phyloP scores from a whole-genome alignment of 208 protist species.

The Trypanosomatidae sp. region DNA sequence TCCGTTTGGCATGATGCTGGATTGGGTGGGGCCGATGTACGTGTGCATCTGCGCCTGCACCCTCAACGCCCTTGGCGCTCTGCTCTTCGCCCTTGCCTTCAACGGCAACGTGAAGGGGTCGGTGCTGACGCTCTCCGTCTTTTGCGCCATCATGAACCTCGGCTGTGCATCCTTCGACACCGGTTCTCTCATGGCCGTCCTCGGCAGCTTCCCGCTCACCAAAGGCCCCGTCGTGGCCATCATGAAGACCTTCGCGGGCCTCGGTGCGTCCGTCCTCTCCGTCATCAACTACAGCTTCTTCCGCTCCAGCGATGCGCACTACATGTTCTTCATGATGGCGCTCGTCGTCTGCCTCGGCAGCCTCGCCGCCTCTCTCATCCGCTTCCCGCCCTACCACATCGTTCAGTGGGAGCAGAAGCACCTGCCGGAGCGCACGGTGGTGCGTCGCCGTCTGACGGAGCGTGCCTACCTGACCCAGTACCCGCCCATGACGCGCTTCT shows the following conservation, averaged over 20 bases:
- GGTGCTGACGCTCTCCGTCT: conserved; percentile 42
- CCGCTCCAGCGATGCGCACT: conserved; percentile 37
- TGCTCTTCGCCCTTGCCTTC: conserved; percentile 63
- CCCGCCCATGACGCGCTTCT: conserved; percentile 45
- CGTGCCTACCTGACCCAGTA: conserved; percentile 59
- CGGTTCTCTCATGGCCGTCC: conserved; percentile 66
- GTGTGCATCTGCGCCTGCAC: conserved; percentile 30
- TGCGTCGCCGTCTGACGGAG: conserved; percentile 51
- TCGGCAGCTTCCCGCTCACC: conserved; percentile 53
- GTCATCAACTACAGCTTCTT: conserved; percentile 55
- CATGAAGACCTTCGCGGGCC: conserved; percentile 57
- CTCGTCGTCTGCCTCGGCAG: conserved; percentile 28
- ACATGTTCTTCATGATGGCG: conserved; percentile 55
- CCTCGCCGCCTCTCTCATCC: conserved; percentile 32
- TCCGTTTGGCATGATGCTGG: conserved; percentile 52
- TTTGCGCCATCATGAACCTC: conserved; percentile 57
- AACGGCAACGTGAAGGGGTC: conserved; percentile 34
- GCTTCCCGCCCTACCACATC: conserved; percentile 55
- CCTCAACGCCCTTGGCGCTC: conserved; percentile 32
- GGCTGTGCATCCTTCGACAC: conserved; percentile 54
- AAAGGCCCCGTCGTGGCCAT: conserved; percentile 46
- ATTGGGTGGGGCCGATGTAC: conserved; percentile 52
- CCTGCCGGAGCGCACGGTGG: conserved; percentile 23
- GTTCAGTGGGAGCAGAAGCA: conserved; percentile 31
- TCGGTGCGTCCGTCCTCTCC: conserved; percentile 43